A percentile compares a stretch with the other conserved stretches of the same genome.
Evolutionary conservation across 1,284 basidiomycete genomes (phyloP).

Genomic region (Wallemia mellicola): DNA sequence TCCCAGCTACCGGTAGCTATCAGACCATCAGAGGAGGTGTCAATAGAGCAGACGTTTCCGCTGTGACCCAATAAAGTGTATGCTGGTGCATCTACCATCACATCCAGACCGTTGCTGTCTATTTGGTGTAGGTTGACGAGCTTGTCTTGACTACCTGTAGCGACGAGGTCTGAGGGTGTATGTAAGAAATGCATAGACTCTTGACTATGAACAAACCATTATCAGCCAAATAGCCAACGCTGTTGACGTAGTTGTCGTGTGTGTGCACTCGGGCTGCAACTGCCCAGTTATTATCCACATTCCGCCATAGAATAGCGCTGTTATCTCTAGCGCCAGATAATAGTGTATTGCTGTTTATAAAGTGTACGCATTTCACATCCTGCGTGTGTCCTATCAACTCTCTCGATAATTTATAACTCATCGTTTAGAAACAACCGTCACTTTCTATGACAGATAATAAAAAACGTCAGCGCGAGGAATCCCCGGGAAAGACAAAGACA

Average conservation of each 20-base stretch:
- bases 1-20: conserved; percentile 96
- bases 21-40: conserved; percentile 32
- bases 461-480: background rate
- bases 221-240: conserved; percentile 27
- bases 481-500: background rate
- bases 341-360: conserved; percentile 36
- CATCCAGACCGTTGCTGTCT: conserved; percentile 20
- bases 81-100: conserved; percentile 5
- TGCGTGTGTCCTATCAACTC: background rate
- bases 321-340: conserved; percentile 70
- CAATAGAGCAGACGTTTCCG: conserved; percentile 66
- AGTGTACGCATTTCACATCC: conserved; percentile 29
- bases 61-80: conserved; percentile 33
- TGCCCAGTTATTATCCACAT: conserved; percentile 14
- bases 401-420: background rate
- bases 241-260: conserved; percentile 47
- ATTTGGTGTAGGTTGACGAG: conserved; percentile 50
- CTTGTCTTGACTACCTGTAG: conserved; percentile 57
- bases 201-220: background rate
- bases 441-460: too few species aligned
- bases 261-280: conserved; percentile 26
- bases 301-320: conserved; percentile 49
- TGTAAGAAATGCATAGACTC: conserved; percentile 4
- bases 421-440: too few species aligned
- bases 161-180: conserved; percentile 33